Conservation (phyloP, 2,329 filamentous ascomycete species). For the Grosmannia serpens region DNA sequence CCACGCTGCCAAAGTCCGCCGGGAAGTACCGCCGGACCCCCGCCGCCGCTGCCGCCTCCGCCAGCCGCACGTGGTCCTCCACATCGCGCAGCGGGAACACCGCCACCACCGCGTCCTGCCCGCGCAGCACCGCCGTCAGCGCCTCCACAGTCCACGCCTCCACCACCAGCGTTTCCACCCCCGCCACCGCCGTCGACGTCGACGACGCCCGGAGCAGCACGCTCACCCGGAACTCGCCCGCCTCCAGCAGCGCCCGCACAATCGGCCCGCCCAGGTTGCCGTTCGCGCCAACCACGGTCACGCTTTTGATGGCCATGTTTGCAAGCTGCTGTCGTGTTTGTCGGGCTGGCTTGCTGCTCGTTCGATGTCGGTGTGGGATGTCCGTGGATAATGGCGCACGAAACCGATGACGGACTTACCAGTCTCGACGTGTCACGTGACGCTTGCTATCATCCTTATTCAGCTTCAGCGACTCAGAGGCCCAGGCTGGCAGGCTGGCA, state of each 20-base stretch:
- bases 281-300: conserved; percentile 26
- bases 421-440: too few species aligned
- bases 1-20: conserved; percentile 29
- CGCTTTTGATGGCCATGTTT: conserved; percentile 21
- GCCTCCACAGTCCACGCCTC: conserved; percentile 19
- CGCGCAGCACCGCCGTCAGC: conserved; percentile 20
- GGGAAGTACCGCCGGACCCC: conserved; percentile 26
- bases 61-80: conserved; percentile 22
- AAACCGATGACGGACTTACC: too few species aligned
- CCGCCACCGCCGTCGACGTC: conserved; percentile 9
- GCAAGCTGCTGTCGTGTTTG: too few species aligned
- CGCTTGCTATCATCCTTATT: too few species aligned
- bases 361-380: too few species aligned
- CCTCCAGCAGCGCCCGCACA: conserved; percentile 19
- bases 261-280: conserved; percentile 24
- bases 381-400: too few species aligned
- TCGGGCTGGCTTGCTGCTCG: too few species aligned
- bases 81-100: conserved; percentile 20
- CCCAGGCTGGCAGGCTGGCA: too few species aligned
- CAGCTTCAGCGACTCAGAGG: too few species aligned
- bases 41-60: conserved; percentile 24
- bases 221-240: conserved; percentile 20
- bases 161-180: conserved; percentile 13
- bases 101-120: conserved; percentile 26
- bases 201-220: conserved; percentile 23